Conservation (phyloP, 768 basidiomycete species). For the Terana coerulea region DNA sequence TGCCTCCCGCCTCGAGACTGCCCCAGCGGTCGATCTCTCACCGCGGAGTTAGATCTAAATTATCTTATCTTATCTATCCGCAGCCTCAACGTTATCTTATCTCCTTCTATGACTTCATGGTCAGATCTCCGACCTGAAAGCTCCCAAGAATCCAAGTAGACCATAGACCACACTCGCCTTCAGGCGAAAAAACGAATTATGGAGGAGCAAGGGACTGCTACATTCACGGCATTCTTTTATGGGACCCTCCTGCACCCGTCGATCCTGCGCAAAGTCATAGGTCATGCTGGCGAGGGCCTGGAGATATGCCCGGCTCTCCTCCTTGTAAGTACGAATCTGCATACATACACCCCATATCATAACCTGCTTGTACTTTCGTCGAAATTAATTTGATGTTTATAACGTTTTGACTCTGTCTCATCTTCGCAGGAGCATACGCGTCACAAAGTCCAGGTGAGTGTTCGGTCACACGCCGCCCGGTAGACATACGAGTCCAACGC, state of each 20-base stretch:
- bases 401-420: background rate
- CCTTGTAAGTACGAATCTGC: slow-evolving; percentile 58
- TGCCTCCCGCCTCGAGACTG: background rate
- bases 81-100: background rate
- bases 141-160: background rate
- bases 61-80: slow-evolving; percentile 6
- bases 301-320: slow-evolving; percentile 72
- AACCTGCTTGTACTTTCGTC: slow-evolving; percentile 3
- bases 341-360: background rate
- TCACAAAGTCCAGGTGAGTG: slow-evolving; percentile 67
- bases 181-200: background rate
- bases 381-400: background rate
- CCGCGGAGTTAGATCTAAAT: background rate
- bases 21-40: background rate
- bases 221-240: slow-evolving; percentile 70
- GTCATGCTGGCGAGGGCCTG: slow-evolving; percentile 60
- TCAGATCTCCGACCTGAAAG: background rate
- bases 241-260: slow-evolving; percentile 89
- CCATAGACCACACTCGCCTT: background rate
- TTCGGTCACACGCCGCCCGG: no score
- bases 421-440: slow-evolving; percentile 66
- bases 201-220: background rate
- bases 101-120: background rate
- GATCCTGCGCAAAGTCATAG: slow-evolving; percentile 74
- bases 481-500: no score